Evolutionary conservation across 805 yeast species (phyloP), one percentile per base, ranked within the genome.

Genomic region (Scheffersomyces coipomensis): DNA sequence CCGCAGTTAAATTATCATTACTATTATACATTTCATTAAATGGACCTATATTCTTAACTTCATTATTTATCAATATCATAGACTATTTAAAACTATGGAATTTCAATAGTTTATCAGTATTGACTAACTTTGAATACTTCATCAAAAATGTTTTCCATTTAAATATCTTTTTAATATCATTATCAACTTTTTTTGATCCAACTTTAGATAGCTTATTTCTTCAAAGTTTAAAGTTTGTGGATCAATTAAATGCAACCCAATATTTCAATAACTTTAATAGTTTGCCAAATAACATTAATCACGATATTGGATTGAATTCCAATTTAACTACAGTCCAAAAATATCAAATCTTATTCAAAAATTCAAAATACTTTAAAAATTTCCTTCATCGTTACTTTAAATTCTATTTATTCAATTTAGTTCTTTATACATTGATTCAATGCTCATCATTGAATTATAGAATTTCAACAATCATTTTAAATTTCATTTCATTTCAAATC

Each of bases 381-480:
- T 61, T 62, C 38, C 38, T 58, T 4, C 40, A 42, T 6, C 42
- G 62, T 18, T 65, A 64, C 43, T 11, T 53, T 2, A 44, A 46
- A 21, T 58, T 55, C 13, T 38, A 38, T 19, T 5, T 36, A 1
- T 29, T 52, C 31, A 66, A 68, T 21, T 38, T 67, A 13, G 46
- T 52, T 8, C 42, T 72, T 11, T 68, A 61, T 39, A 19, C 56
- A 3, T 40, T 68, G n/a, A 57, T 23, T 10, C 37, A n/a, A 35
- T 42, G 16, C 35, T 19, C 32, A 18, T 25, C 8, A 10, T 31
- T 15, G 5, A 9, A 2, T 21, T 33, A 25, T 72, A 7, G 52
- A 53, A 38, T 39, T 70, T 79, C 83, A 1, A 53, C 59, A 3
- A 41, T 73, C 15, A 58, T 72, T 3, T 50, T 76, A 12, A 74